Evolutionary conservation across 148 eudicot genomes (phyloP), one percentile per base, ranked within the genome.

Genomic region (Arbutus unedo): DNA sequence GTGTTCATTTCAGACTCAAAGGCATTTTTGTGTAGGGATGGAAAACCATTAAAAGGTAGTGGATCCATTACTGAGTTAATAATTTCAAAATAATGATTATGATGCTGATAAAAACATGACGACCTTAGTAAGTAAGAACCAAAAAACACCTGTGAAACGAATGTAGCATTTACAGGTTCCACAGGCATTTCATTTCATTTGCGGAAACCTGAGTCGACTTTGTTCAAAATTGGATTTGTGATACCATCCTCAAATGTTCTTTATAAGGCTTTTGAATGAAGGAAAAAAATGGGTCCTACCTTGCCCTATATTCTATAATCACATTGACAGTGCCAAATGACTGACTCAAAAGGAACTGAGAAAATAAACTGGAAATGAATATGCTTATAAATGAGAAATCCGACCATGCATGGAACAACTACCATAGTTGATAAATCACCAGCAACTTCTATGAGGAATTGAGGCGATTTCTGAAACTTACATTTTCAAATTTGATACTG

Each of bases 401-500:
- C 45, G 8, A 21, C 3, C 23, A 23, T 45, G 76, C 8, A 72
- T 72, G 21, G 10, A 81, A 54, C 14, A 81, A 14, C 11, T 1
- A 75, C 13, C 47, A 38, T 10, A 56, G 41, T 21, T 25, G 31
- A 48, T 48, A 8, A 60, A 74, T 49, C 38, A 43, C 51, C 43
- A 49, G 75, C 73, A 31, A 23, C 16, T 75, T 60, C 59, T n/a
- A 73, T 21, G 21, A 57, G 6, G 14, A 73, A 5, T 25, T 55
- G 23, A 59, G 3, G 38, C 55, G 5, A 55, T 43, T 23, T 54
- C 25, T 44, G 79, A 21, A 55, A 81, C 44, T 74, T 21, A 59
- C 25, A 74, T 57, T 16, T 50, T 77, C 49, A 23, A 82, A 74
- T 66, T 48, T 41, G 19, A 71, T 71, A 48, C 23, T 15, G 79